Conservation (phyloP, 164 flowering plant species). For the Chimonanthus praecox region DNA sequence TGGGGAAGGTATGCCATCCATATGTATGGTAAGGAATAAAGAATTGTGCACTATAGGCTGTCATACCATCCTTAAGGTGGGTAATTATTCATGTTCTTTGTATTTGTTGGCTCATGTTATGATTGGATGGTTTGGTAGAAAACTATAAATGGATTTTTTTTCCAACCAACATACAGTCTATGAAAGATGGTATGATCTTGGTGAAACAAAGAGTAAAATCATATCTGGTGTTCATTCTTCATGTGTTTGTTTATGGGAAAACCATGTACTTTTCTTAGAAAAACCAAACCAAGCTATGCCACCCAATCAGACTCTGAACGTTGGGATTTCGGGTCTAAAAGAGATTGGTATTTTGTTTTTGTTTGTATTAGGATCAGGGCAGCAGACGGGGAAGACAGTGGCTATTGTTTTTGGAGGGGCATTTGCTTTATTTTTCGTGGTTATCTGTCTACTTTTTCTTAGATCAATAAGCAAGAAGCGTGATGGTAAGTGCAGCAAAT, state of each 20-base stretch:
- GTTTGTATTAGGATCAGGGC: slow-evolving; percentile 8
- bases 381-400: slow-evolving; percentile 77
- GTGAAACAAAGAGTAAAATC: neutral
- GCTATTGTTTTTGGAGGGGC: slow-evolving; percentile 96
- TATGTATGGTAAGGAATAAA: too few species aligned
- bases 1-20: too few species aligned
- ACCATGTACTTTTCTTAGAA: neutral
- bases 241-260: neutral
- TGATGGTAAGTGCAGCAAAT: slow-evolving; percentile 49
- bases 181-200: neutral
- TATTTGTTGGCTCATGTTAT: neutral
- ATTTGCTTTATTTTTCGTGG: slow-evolving; percentile 69
- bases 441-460: slow-evolving; percentile 61
- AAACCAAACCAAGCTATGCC: neutral
- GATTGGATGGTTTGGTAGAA: neutral
- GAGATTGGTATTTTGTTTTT: slow-evolving; percentile 15
- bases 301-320: neutral
- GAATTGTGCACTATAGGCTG: too few species aligned
- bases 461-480: slow-evolving; percentile 64
- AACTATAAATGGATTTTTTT: neutral
- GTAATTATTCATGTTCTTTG: neutral
- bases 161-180: neutral
- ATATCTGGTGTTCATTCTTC: neutral
- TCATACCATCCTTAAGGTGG: neutral
- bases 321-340: neutral